phyloP scores from a whole-genome alignment of 75 land plant genomes.

The Pinus albicaulis region DNA sequence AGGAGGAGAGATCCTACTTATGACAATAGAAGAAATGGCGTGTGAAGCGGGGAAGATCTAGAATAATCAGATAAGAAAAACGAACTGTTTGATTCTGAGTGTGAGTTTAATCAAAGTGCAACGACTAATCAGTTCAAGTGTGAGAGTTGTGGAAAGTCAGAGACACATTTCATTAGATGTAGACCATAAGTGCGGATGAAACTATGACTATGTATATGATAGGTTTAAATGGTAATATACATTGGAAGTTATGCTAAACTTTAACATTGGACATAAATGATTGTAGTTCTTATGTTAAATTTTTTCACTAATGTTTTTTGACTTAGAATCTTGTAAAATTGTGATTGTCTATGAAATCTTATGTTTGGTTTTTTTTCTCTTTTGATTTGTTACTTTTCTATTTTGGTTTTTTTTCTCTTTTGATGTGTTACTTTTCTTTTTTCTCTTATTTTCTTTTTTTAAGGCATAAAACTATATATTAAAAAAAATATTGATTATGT shows the following conservation, averaged over 20 bases:
- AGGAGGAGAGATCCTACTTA: slow-evolving; percentile 26
- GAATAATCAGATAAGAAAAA: slow-evolving; percentile 38
- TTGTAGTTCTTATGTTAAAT: too few species aligned
- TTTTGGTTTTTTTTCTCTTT: too few species aligned
- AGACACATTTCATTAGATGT: slow-evolving; percentile 42
- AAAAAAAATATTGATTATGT: too few species aligned
- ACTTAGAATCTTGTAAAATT: too few species aligned
- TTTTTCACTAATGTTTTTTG: too few species aligned
- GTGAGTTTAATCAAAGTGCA: slow-evolving; percentile 22
- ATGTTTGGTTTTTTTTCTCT: too few species aligned
- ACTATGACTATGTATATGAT: slow-evolving; percentile 54
- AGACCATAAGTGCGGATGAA: slow-evolving; percentile 53
- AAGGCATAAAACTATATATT: too few species aligned
- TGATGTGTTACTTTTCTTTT: too few species aligned
- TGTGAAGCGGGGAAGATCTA: slow-evolving; percentile 39
- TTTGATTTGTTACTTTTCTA: too few species aligned
- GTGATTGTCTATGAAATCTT: too few species aligned
- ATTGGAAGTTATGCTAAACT: slow-evolving; percentile 38
- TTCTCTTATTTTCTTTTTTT: too few species aligned
- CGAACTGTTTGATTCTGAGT: slow-evolving; percentile 44
- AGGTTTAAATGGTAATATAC: slow-evolving; percentile 39
- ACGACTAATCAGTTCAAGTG: slow-evolving; percentile 51
- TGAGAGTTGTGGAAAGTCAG: slow-evolving; percentile 29
- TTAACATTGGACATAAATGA: too few species aligned
- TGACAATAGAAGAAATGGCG: slow-evolving; percentile 45